Evolutionary conservation across 306 rosid species (phyloP), one percentile per base, ranked within the genome.

Genomic region (Erythrophleum fordii): DNA sequence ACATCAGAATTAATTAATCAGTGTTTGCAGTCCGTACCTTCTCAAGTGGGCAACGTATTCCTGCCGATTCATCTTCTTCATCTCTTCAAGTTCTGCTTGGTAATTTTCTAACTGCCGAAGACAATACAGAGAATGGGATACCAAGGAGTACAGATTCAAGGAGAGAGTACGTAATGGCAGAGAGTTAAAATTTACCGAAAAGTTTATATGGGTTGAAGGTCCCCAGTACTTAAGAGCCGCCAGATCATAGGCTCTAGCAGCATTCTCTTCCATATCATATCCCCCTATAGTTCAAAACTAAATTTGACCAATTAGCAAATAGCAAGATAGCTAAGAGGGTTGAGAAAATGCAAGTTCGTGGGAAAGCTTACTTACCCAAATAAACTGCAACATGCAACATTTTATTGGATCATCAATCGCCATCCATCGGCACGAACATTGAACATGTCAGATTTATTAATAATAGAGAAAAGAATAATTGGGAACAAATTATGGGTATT

Each of bases 221-320:
- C 98, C 98, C 98, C 98, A 94, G 78, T 94, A 94, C 78, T 94
- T 94, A 0, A 94, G 92, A 6, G 98, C 97, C 0, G 98, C 98
- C 62, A 92, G 97, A 87, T 94, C 98, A 86, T 94, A 94, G 0
- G 98, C 92, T 79, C 93, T 94, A 12, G 98, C 98, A 58, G 98
- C 98, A 80, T 92, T 94, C 86, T 88, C 98, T 83, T 94, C 98
- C 97, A 89, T 86, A 73, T 94, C 98, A 87, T 94, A 94, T 2
- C 98, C 98, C 48, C 98, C 98, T 94, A 73, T 16, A 72, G n/a
- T 80, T 70, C 71, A 72, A 11, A 83, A 34, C 11, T 72, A 20
- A 52, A 76, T 16, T 7, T 37, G 5, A 75, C 46, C 46, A 48
- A 8, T 64, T n/a, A 59, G 68, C 74, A 77, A 12, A 35, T 11